phyloP scores from a whole-genome alignment of 2,329 filamentous ascomycete species.

The Pleurostoma richardsiae region DNA sequence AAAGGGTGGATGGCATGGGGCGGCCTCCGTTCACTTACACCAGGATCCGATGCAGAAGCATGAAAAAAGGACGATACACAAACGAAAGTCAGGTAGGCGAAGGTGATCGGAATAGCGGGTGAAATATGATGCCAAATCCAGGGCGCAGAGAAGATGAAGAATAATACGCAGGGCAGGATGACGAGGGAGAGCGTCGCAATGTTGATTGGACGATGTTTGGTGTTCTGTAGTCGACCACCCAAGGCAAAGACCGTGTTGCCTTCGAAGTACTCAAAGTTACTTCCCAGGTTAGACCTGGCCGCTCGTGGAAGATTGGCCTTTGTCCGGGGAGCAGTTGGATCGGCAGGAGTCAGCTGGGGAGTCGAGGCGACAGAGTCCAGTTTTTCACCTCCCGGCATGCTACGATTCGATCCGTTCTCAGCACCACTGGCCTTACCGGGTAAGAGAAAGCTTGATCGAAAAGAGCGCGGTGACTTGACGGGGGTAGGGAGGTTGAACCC shows the following conservation, averaged over 20 bases:
- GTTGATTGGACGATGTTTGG: conserved; percentile 82
- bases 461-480: conserved; percentile 68
- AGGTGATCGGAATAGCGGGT: conserved; percentile 82
- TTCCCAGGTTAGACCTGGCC: conserved; percentile 41
- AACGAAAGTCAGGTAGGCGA: conserved; percentile 86
- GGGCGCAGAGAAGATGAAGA: conserved; percentile 78
- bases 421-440: conserved; percentile 48
- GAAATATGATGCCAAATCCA: conserved; percentile 85
- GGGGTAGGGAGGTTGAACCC: conserved; percentile 51
- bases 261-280: conserved; percentile 87
- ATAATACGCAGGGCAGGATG: conserved; percentile 73
- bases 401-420: conserved; percentile 45
- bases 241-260: conserved; percentile 90
- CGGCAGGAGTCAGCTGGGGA: conserved; percentile 47
- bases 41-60: conserved; percentile 87
- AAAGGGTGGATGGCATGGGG: neutral
- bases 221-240: conserved; percentile 83
- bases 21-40: conserved; percentile 54
- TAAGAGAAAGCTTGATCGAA: conserved; percentile 70
- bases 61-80: conserved; percentile 92
- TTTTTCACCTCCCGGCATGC: conserved; percentile 69
- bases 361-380: conserved; percentile 77
- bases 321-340: conserved; percentile 14
- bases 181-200: conserved; percentile 78
- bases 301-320: conserved; percentile 23